Percentiles rank a stretch among this genome's conserved stretches.
phyloP scores from a whole-genome alignment of 768 basidiomycete species.

The Phanerochaete carnosa region DNA sequence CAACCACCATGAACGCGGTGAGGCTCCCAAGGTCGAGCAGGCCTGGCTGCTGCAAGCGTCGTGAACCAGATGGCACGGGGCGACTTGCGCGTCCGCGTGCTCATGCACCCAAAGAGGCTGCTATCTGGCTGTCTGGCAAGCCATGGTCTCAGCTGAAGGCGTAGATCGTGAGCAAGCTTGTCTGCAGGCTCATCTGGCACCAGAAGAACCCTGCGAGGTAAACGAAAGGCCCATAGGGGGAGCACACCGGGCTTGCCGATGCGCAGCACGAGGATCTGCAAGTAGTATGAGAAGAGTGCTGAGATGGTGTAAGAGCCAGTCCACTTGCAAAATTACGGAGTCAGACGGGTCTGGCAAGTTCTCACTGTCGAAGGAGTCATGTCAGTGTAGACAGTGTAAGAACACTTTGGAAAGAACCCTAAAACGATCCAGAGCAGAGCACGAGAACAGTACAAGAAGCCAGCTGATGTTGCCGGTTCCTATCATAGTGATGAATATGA shows the following conservation, averaged over 20 bases:
- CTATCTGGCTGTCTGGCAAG: slow-evolving; percentile 75
- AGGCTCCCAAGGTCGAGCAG: slow-evolving; percentile 74
- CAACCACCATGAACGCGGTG: slow-evolving; percentile 72
- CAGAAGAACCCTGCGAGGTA: slow-evolving; percentile 66
- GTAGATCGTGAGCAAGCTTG: slow-evolving; percentile 8
- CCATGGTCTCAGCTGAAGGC: slow-evolving; percentile 32
- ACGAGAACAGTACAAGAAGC: slow-evolving; percentile 80
- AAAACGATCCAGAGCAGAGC: slow-evolving; percentile 77
- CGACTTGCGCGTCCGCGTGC: slow-evolving; percentile 63
- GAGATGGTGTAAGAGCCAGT: not conserved
- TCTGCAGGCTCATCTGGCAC: slow-evolving; percentile 7
- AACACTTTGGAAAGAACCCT: slow-evolving; percentile 27
- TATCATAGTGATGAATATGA: slow-evolving; percentile 65
- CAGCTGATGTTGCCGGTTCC: slow-evolving; percentile 78
- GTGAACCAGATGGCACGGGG: slow-evolving; percentile 75
- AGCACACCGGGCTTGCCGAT: slow-evolving; percentile 76
- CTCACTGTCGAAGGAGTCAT: slow-evolving; percentile 46
- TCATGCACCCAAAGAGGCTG: slow-evolving; percentile 71
- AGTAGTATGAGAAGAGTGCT: not conserved
- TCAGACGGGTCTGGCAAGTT: slow-evolving; percentile 67
- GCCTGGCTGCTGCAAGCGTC: slow-evolving; percentile 58
- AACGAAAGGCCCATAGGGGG: slow-evolving; percentile 71
- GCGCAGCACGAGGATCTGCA: slow-evolving; percentile 66
- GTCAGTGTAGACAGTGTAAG: too few relatives aligned
- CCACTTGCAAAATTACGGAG: slow-evolving; percentile 65